Conservation (phyloP, 129 eudicot genomes). For the Flaveria ramosissima region DNA sequence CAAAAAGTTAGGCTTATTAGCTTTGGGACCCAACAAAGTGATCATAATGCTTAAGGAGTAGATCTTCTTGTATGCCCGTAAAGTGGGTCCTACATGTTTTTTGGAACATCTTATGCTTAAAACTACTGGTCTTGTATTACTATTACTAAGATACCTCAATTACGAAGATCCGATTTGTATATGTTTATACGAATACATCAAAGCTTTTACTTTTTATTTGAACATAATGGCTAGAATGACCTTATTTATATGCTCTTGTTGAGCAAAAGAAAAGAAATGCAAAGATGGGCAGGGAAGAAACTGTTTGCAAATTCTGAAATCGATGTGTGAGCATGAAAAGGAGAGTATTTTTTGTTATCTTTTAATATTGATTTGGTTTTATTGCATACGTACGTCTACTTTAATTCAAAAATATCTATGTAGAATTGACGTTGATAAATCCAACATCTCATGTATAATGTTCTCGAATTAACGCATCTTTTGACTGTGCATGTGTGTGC, state of each 20-base stretch:
- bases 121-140: not conserved
- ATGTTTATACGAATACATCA: not conserved
- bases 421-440: not conserved
- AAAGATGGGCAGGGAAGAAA: not conserved
- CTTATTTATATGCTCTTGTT: not conserved
- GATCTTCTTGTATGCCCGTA: slow-evolving; percentile 8
- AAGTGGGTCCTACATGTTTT: slow-evolving; percentile 27
- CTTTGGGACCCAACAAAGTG: slow-evolving; percentile 30
- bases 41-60: slow-evolving; percentile 26
- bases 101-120: slow-evolving; percentile 5
- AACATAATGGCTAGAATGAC: not conserved
- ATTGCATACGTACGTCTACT: not conserved
- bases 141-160: not conserved
- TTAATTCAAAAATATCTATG: not conserved
- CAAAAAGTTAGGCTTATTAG: slow-evolving; percentile 8
- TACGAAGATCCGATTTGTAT: not conserved
- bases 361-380: not conserved
- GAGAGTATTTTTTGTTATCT: not conserved
- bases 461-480: not conserved
- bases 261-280: not conserved
- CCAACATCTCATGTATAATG: not conserved
- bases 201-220: not conserved
- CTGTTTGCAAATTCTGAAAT: slow-evolving; percentile 4
- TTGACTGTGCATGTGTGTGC: not conserved
- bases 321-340: not conserved